Evolutionary conservation across 768 basidiomycete genomes (phyloP).

Genomic region (Rhodotorula kratochvilovae): DNA sequence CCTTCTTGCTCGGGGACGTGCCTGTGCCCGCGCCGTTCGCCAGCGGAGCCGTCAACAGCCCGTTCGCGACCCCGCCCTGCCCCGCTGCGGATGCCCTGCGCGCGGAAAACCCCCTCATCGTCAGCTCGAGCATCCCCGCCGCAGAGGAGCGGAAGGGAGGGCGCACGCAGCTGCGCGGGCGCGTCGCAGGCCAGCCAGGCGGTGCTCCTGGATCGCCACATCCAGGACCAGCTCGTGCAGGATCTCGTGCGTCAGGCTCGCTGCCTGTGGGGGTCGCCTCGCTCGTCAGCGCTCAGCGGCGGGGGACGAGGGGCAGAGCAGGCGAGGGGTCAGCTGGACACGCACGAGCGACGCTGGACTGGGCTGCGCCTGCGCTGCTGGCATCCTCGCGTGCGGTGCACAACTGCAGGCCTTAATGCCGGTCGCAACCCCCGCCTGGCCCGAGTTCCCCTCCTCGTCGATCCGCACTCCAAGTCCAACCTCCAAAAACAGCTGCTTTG

Average conservation of each 20-base stretch:
- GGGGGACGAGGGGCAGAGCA: neutral
- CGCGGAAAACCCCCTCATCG: neutral
- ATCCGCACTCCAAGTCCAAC: too few relatives aligned
- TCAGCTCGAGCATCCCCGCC: neutral
- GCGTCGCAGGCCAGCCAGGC: neutral
- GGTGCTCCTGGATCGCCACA: slow-evolving; percentile 29
- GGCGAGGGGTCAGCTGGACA: neutral
- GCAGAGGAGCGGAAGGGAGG: fast-evolving
- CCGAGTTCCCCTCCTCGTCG: too few relatives aligned
- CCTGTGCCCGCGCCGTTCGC: neutral
- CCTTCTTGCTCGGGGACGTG: slow-evolving; percentile 24
- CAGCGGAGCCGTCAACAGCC: too few relatives aligned
- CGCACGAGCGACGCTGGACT: neutral
- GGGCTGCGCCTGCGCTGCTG: neutral
- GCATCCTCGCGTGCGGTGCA: too few relatives aligned
- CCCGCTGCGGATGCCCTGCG: neutral
- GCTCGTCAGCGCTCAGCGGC: neutral
- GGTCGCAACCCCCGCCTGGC: too few relatives aligned
- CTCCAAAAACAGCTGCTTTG: too few relatives aligned
- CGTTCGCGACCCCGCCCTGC: too few relatives aligned
- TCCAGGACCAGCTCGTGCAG: slow-evolving; percentile 25
- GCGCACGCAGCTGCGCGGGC: slow-evolving; percentile 1
- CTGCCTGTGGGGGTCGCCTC: neutral
- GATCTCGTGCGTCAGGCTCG: slow-evolving; percentile 11
- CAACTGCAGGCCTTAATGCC: too few relatives aligned